Evolutionary conservation across 257 asterid genomes (phyloP), one percentile per base, ranked within the genome.

Genomic region (Knoxia roxburghii): DNA sequence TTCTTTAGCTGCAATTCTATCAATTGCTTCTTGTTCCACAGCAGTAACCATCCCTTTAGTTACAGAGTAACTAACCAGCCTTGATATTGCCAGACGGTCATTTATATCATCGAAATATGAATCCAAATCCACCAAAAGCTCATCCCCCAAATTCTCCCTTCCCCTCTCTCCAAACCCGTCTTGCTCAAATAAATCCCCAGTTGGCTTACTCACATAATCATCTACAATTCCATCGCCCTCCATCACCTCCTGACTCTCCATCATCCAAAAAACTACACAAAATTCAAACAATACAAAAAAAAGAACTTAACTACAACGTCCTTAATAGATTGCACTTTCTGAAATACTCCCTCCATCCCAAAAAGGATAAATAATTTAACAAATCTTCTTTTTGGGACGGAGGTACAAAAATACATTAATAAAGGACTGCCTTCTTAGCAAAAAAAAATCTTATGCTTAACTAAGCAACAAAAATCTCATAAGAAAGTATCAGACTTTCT

Each of bases 31-130:
- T 71, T 88, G 88, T 56, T 90, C 97, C 65, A 90, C 89, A 21
- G 97, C 96, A 65, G 75, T 77, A 64, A 93, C 96, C 87, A 93
- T 82, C 68, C 99, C 96, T 77, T 85, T 90, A 61, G 84, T 84
- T 65, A 93, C 77, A 40, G 99, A 88, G 69, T 93, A 85, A 71
- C 87, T 83, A 15, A 93, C 99, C 95, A 90, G 79, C 76, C 95
- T 82, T 0, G 96, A 90, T 68, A 90, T 78, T 66, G 65, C 73
- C 39, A 93, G 68, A 49, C 90, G 74, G 68, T 84, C 83, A 64
- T 71, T 77, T 49, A 93, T 78, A 68, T 86, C 95, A 21, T 88
- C 91, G 82, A 74, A 74, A 69, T 84, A 90, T 30, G 86, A 86
- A 35, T 89, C 97, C 59, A 85, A 75, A 72, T 70, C 82, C 78